phyloP scores from a whole-genome alignment of 2,329 filamentous ascomycete species.

The Davidsoniella australis region DNA sequence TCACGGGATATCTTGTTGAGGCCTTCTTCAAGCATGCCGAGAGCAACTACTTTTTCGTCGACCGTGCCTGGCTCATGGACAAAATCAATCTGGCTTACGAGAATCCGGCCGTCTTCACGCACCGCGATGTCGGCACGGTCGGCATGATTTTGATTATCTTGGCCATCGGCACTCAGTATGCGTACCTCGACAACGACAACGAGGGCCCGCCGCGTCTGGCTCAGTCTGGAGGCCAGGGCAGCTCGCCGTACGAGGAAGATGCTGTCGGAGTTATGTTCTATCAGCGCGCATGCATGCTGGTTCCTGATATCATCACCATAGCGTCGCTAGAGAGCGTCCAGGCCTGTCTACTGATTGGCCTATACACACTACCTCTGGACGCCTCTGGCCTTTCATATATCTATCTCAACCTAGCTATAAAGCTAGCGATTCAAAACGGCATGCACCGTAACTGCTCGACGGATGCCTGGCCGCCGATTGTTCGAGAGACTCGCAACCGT shows the following conservation, averaged over 20 bases:
- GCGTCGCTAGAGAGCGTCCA: conserved; percentile 41
- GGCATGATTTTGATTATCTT: conserved; percentile 30
- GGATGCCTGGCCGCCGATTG: conserved; percentile 28
- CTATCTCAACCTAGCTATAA: conserved; percentile 37
- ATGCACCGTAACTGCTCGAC: conserved; percentile 37
- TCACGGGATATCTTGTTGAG: conserved; percentile 29
- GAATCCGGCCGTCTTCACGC: conserved; percentile 21
- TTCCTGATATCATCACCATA: conserved; percentile 39
- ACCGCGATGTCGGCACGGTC: conserved; percentile 25
- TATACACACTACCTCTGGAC: conserved; percentile 38
- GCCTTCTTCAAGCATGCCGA: conserved; percentile 31
- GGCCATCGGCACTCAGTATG: conserved; percentile 34
- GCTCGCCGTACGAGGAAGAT: conserved; percentile 27
- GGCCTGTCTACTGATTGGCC: conserved; percentile 36
- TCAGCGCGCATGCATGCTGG: conserved; percentile 34
- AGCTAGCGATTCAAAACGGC: conserved; percentile 41
- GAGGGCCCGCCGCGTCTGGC: conserved; percentile 13
- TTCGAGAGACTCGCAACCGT: conserved; percentile 35
- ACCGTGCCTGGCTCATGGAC: conserved; percentile 25
- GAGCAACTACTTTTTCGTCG: conserved; percentile 32
- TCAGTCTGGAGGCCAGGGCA: conserved; percentile 14
- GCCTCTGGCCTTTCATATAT: conserved; percentile 39
- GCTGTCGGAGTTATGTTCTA: conserved; percentile 39
- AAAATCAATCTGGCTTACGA: conserved; percentile 27
- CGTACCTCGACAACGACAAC: conserved; percentile 24